These are phyloP conservation scores for Vitis labrusca DNA, from an alignment of 164 flowering plant genomes.

Conservation along the genomic window DNA sequence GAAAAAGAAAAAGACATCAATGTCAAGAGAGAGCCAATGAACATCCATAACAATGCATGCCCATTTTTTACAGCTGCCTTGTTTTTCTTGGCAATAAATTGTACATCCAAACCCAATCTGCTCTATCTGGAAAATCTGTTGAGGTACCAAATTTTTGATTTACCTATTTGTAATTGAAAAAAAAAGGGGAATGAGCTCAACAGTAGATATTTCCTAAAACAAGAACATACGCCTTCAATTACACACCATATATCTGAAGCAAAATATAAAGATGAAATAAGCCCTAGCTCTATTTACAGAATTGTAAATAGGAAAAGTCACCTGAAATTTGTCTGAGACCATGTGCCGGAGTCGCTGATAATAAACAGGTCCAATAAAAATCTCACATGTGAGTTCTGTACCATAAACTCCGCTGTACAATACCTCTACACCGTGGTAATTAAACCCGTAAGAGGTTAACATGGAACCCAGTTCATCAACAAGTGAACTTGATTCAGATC, in stretches of 20 bases:
- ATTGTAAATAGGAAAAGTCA: constrained; percentile 5
- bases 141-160: too few species aligned
- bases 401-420: constrained; percentile 93
- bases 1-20: too few species aligned
- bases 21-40: too few species aligned
- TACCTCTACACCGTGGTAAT: constrained; percentile 79
- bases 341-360: constrained; percentile 95
- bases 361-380: constrained; percentile 96
- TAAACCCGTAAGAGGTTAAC: constrained; percentile 66
- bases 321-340: constrained; percentile 98
- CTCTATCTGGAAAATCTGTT: too few species aligned
- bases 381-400: constrained; percentile 79
- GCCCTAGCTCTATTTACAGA: neutral
- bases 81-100: too few species aligned
- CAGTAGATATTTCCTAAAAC: too few species aligned
- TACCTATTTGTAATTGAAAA: too few species aligned
- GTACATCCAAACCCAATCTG: too few species aligned
- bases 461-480: constrained; percentile 79
- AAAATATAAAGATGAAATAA: neutral
- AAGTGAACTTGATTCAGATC: constrained; percentile 53
- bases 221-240: too few species aligned
- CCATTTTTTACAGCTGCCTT: too few species aligned
- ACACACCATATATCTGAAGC: neutral
- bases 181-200: too few species aligned
- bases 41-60: too few species aligned